Conservation (phyloP, 2,329 filamentous ascomycete species). For the Neopestalotiopsis clavispora region DNA sequence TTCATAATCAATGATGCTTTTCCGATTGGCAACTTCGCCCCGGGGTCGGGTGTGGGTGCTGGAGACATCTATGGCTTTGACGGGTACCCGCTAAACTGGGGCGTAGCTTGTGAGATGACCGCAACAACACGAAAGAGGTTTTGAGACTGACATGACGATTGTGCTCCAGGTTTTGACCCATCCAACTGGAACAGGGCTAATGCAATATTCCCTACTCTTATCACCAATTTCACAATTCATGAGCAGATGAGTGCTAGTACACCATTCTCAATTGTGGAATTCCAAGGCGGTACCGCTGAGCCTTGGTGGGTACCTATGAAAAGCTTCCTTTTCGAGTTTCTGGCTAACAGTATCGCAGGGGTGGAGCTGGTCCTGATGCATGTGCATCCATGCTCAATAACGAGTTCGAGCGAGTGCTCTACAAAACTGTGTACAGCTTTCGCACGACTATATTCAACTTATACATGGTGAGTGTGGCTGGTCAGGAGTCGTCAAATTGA, state of each 20-base stretch:
- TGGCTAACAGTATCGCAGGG: conserved; percentile 45
- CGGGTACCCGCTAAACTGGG: conserved; percentile 45
- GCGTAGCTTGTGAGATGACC: conserved; percentile 37
- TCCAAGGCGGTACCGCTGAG: conserved; percentile 74
- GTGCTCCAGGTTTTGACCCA: conserved; percentile 30
- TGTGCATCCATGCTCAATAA: conserved; percentile 69
- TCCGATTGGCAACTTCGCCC: conserved; percentile 63
- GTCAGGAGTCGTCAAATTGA: neutral
- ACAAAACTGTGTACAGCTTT: conserved; percentile 74
- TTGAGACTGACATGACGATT: neutral
- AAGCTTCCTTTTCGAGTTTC: neutral
- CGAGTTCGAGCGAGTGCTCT: conserved; percentile 78
- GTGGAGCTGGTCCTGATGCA: conserved; percentile 68
- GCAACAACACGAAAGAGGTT: neutral
- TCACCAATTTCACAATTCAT: conserved; percentile 43
- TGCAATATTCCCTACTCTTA: conserved; percentile 52
- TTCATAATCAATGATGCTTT: conserved; percentile 75
- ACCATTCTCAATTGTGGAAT: conserved; percentile 52
- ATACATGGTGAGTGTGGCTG: conserved; percentile 33
- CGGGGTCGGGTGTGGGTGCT: conserved; percentile 65
- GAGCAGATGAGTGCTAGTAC: conserved; percentile 65
- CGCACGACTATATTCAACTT: conserved; percentile 71
- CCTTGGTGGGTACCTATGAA: conserved; percentile 46
- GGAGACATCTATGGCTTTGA: conserved; percentile 52
- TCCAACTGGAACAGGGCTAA: conserved; percentile 63